Base-by-base conservation (phyloP, 441 rosid species). In the Isatis lusitanica region DNA sequence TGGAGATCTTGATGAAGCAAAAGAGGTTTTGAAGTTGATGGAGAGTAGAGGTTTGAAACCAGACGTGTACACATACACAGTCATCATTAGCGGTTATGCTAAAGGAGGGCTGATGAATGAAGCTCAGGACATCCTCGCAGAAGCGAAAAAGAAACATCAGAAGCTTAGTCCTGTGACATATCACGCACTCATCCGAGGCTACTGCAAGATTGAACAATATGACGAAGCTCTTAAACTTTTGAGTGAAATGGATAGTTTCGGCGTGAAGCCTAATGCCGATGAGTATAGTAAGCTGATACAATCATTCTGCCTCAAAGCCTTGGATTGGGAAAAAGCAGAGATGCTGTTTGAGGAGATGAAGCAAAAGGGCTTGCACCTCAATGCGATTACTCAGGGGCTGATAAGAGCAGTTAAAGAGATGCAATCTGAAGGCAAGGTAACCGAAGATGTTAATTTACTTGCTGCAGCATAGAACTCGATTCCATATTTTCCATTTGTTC, bases 201-300 rank as follows among this genome's bases (percentile, higher is more conserved):
- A 88, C 63, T 87, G 95, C 86, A 91, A 89, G 77, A 82, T 84
- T 35, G 93, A 90, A 74, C 88, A 88, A 53, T 90, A 86, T 28
- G 92, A 87, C 55, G 79, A 83, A 65, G 98, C 96, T 33, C 56
- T 91, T 73, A 72, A 81, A 21, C 78, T 94, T 69, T 73, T 94
- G 79, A 74, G 68, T 38, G 96, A 93, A 80, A 91, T 91, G 96
- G 82, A 85, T 80, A 69, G 73, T 16, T 84, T 66, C 7, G 96
- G 91, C 13, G 88, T 90, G 62, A 70, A 79, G 35, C 89, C 90
- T 66, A 86, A 77, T 71, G 82, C 71, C 21, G 95, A 94, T 53
- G 98, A 90, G 78, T 94, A 91, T 77, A 87, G 57, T 40, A 91
- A 94, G 80, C 68, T 94, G 79, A 91, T 94, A 47, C 94, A 86